Base-by-base conservation (phyloP, 2,329 filamentous ascomycete species). In the Purpureocillium lavendulum region DNA sequence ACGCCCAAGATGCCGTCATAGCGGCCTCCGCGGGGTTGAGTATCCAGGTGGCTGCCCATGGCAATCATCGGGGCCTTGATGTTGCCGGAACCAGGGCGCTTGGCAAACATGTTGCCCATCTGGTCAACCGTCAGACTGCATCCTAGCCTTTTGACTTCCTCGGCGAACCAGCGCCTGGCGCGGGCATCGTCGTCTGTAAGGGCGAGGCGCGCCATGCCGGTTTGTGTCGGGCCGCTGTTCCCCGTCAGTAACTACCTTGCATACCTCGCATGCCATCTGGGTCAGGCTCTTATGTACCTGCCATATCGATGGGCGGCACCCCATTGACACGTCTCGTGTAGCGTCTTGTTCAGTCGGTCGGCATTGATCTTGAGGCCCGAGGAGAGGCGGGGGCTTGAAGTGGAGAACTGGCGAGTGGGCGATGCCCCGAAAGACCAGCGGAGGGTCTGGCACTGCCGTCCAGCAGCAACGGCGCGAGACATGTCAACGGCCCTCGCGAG, bases 1-100 rank as follows among this genome's bases (percentile, higher is more conserved):
- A 92, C 75, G 12, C 86, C 86, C 1, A 92, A 61, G 36, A 90
- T 87, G 1, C 85, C 85, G 55, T 87, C 84, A 48, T 87, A 87
- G 16, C 82, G 62, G 0, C 82, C 82, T 2, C 81, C 82, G 6
- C 61, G 64, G 4, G 77, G 76, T 51, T 80, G 77, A 0, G 77
- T 81, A 52, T 82, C 79, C 3, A 82, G 60, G 58, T 89, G 84
- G 10, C 78, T 84, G 3, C 84, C 84, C 21, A 77, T 81, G 32
- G 52, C 53, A 45, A 78, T 85, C 11, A 82, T 83, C 3, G 84
- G 73, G 8, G 76, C 68, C 2, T 74, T 73, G 18, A 74, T 67
- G 14, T 69, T 64, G 38, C 62, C 61, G 40, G 72, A 64, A 1
- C 86, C 85, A 3, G 77, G 72, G 4, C 81, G 73, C 4, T 84